Percentiles rank a stretch among this genome's conserved stretches.
phyloP scores from a whole-genome alignment of 116 monocot genomes.

The Trichopus zeylanicus region DNA sequence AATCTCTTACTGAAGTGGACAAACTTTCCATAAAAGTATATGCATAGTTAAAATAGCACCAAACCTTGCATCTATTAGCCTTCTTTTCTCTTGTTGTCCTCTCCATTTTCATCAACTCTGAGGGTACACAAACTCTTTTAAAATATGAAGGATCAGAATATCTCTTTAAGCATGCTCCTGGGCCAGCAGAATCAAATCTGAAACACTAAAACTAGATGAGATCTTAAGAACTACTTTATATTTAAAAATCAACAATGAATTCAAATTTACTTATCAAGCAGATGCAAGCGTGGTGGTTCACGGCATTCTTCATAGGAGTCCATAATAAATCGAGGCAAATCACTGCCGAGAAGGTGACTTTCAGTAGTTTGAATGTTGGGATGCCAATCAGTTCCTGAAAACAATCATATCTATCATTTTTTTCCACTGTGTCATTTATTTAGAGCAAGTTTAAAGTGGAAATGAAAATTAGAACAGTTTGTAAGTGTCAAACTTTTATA shows the following conservation, averaged over 20 bases:
- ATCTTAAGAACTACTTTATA: not conserved
- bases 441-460: too few relatives aligned
- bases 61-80: constrained; percentile 55
- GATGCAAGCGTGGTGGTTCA: constrained; percentile 78
- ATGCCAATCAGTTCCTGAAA: constrained; percentile 82
- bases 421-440: too few relatives aligned
- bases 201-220: constrained; percentile 6
- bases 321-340: constrained; percentile 82
- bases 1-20: too few relatives aligned
- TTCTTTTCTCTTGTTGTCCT: constrained; percentile 53
- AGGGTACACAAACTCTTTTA: constrained; percentile 44
- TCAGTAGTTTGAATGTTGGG: constrained; percentile 33
- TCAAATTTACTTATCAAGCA: constrained; percentile 78
- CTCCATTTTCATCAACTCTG: constrained; percentile 32
- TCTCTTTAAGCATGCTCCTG: constrained; percentile 81
- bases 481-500: too few relatives aligned
- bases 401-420: too few relatives aligned
- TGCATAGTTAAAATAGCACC: not conserved
- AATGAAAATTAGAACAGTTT: too few relatives aligned
- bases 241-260: not conserved
- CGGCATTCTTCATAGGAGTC: constrained; percentile 90
- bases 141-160: constrained; percentile 98
- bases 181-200: constrained; percentile 85
- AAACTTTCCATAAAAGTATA: too few relatives aligned
- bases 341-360: constrained; percentile 57